Evolutionary conservation across 2,329 filamentous ascomycete species (phyloP).

Genomic region (Xenosphaeropsis pyriputrescens): DNA sequence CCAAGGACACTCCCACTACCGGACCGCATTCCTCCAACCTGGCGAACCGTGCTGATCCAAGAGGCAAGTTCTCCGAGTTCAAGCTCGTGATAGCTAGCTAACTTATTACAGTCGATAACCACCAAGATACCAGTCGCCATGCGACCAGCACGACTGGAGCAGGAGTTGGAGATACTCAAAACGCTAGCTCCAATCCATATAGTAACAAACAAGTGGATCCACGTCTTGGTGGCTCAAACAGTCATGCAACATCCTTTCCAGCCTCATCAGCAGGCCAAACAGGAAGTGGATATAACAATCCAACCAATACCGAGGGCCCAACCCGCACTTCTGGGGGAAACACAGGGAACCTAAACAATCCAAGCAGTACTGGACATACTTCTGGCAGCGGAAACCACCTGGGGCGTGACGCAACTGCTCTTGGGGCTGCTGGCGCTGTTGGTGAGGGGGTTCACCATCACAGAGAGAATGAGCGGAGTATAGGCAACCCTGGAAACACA

Average conservation of each 20-base stretch:
- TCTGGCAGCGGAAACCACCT: constrained; percentile 1
- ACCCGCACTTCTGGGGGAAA: too few species aligned
- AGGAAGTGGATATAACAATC: constrained; percentile 24
- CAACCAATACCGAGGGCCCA: not conserved
- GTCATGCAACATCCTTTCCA: too few species aligned
- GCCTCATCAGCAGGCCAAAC: too few species aligned
- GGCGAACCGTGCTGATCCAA: constrained; percentile 35
- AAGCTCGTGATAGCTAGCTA: too few species aligned
- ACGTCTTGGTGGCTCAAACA: not conserved
- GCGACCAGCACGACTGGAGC: not conserved
- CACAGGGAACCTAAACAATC: constrained; percentile 4
- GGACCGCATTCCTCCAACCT: constrained; percentile 32
- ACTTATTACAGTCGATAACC: too few species aligned
- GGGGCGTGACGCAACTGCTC: constrained; percentile 6
- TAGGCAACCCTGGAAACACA: not conserved
- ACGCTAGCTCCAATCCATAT: not conserved
- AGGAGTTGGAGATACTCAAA: not conserved
- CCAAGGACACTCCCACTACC: constrained; percentile 17
- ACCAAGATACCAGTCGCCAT: not conserved
- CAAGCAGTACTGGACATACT: not conserved
- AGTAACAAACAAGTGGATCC: not conserved
- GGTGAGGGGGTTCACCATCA: constrained; percentile 7
- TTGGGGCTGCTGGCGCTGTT: constrained; percentile 6
- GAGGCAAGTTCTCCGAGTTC: constrained; percentile 14
- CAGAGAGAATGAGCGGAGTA: constrained; percentile 3